phyloP scores from a whole-genome alignment of 139 green algal genomes.

The Picochlorum sp. region DNA sequence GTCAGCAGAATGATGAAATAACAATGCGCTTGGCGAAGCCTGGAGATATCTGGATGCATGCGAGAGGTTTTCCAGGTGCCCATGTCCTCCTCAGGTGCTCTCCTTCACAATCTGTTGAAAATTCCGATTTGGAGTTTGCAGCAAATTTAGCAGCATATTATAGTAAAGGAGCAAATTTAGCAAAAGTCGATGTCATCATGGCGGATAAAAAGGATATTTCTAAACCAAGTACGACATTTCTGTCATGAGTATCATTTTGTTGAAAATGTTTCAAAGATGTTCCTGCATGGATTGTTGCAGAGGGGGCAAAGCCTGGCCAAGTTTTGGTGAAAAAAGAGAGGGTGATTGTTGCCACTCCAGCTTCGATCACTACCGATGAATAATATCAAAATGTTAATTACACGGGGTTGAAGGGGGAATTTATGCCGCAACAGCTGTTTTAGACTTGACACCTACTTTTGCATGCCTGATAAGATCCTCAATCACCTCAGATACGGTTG shows the following conservation, averaged over 20 bases:
- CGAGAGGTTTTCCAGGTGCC: constrained; percentile 48
- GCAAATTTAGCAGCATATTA: constrained; percentile 68
- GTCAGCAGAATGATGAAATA: constrained; percentile 80
- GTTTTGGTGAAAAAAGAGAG: constrained; percentile 58
- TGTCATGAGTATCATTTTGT: neutral
- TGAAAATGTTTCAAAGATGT: neutral
- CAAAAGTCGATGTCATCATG: constrained; percentile 51
- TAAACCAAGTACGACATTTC: constrained; percentile 44
- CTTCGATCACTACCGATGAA: neutral
- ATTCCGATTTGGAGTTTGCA: constrained; percentile 53
- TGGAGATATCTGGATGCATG: constrained; percentile 81
- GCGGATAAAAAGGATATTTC: constrained; percentile 43
- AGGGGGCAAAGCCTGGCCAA: constrained; percentile 64
- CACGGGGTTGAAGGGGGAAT: constrained; percentile 35
- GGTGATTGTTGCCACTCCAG: constrained; percentile 46
- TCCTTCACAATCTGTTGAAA: neutral
- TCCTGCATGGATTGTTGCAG: neutral
- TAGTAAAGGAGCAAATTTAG: constrained; percentile 37
- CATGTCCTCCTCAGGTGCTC: constrained; percentile 17
- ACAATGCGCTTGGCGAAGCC: constrained; percentile 47
- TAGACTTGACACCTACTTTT: constrained; percentile 9
- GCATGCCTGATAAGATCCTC: constrained; percentile 34
- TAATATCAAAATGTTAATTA: constrained; percentile 12
- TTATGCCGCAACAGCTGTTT: constrained; percentile 19
- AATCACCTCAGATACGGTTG: constrained; percentile 89